Evolutionary conservation across 192 early-diverging fungal species (phyloP), one percentile per base, ranked within the genome.

Genomic region (Paraglomus occultum): DNA sequence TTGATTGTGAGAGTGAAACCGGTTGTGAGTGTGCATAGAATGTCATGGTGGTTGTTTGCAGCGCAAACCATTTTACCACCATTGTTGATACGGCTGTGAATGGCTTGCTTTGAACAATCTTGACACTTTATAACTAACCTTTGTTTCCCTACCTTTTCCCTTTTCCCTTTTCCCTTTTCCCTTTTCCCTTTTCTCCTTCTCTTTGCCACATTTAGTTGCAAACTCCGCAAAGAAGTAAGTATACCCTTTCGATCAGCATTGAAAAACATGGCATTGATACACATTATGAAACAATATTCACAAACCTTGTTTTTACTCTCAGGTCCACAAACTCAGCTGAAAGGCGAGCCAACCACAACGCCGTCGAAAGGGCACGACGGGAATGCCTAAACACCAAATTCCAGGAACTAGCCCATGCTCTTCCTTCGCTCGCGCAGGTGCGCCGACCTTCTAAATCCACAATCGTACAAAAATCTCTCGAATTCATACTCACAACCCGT

Each of bases 361-460:
- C 90, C 31, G 84, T 91, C 51, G 92, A 93, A 73, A 80, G 92
- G 11, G 90, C 90, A 67, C 78, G 92, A 70, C 87, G 92, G 23
- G 92, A 93, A 79, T 85, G 79, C 15, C 82, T 93, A 43, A 93
- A 93, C 74, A 81, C 76, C 18, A 87, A 90, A 75, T 92, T 93
- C 74, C 91, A 91, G 75, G 88, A 93, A 47, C 75, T 93, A 46
- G 92, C 92, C 9, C 85, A 88, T 71, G 85, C 91, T n/a, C 77
- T 93, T 18, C 92, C 91, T 42, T 77, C 88, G 17, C 84, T 92
- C 39, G 78, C 79, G 60, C 81, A 86, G 51, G 86, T 91, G 59
- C 83, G 90, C 50, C 85, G 92, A 62, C 92, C 92, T 18, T 88
- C 87, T 63, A 93, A 93, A 71, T 87, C 90, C 43, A 86, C 87